These are phyloP conservation scores for Trametes cinnabarina DNA, from an alignment of 768 basidiomycete genomes.

Conservation along the genomic window DNA sequence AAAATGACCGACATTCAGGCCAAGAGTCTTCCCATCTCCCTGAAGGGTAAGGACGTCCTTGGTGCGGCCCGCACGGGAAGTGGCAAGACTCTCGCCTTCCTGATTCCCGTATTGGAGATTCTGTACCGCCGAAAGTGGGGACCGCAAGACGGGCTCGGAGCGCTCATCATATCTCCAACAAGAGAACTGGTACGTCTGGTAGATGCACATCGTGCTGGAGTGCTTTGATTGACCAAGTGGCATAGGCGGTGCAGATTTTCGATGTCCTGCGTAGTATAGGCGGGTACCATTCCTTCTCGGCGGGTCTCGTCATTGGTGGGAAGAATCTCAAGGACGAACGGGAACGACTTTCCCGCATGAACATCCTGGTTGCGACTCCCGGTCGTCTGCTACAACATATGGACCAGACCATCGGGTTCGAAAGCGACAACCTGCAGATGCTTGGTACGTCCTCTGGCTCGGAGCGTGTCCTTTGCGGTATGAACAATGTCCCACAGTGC, in stretches of 20 bases:
- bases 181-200: conserved; percentile 62
- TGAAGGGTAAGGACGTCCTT: conserved; percentile 64
- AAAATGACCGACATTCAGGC: conserved; percentile 83
- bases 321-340: conserved; percentile 93
- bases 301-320: conserved; percentile 93
- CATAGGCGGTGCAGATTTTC: conserved; percentile 95
- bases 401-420: conserved; percentile 97
- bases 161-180: conserved; percentile 91
- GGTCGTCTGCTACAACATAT: conserved; percentile 94
- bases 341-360: conserved; percentile 88
- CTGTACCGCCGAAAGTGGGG: conserved; percentile 69
- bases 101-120: conserved; percentile 64
- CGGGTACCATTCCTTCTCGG: conserved; percentile 86
- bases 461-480: no score
- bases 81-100: conserved; percentile 73
- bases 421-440: conserved; percentile 85
- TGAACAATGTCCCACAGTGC: conserved; percentile 46
- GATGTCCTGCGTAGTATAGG: conserved; percentile 94
- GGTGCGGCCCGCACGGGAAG: conserved; percentile 71
- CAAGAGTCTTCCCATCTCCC: conserved; percentile 54
- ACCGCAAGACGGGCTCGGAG: conserved; percentile 74
- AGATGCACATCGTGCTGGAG: not conserved
- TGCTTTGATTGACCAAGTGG: not conserved
- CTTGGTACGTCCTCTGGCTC: conserved; percentile 55
- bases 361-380: conserved; percentile 97